Evolutionary conservation across 1,284 basidiomycete genomes (phyloP).

Genomic region (Cryptococcus deneoformans): DNA sequence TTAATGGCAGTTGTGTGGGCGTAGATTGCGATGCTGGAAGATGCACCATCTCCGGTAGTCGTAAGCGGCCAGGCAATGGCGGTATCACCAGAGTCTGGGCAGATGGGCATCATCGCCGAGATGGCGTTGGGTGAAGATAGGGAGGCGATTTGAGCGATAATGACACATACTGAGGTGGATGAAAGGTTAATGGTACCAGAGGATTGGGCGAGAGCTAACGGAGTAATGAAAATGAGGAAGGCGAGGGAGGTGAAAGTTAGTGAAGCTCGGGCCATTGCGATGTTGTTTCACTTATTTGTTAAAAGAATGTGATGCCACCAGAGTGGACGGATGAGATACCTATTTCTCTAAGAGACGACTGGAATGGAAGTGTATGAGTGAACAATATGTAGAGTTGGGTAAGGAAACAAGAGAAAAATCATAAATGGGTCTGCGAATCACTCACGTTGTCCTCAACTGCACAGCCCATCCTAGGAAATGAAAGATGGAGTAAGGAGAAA

Average conservation of each 20-base stretch:
- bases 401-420: no score
- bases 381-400: no score
- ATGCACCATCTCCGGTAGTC: conserved; percentile 17
- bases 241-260: not conserved
- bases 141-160: conserved; percentile 24
- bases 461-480: no score
- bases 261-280: not conserved
- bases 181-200: conserved; percentile 16
- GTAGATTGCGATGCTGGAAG: conserved; percentile 28
- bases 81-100: conserved; percentile 5
- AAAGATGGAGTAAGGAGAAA: no score
- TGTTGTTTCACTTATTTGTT: not conserved
- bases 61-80: conserved; percentile 21
- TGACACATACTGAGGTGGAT: conserved; percentile 18
- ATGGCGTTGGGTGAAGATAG: conserved; percentile 18
- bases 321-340: not conserved
- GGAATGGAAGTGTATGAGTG: not conserved
- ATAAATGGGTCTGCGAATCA: no score
- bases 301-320: conserved; percentile 12
- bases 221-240: not conserved
- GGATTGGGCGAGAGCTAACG: conserved; percentile 15
- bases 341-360: not conserved
- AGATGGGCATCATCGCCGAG: conserved; percentile 20
- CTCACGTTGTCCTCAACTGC: no score
- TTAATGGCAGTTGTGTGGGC: conserved; percentile 7